Conservation (phyloP, 1,284 basidiomycete genomes). For the Paramarasmius palmivorus region DNA sequence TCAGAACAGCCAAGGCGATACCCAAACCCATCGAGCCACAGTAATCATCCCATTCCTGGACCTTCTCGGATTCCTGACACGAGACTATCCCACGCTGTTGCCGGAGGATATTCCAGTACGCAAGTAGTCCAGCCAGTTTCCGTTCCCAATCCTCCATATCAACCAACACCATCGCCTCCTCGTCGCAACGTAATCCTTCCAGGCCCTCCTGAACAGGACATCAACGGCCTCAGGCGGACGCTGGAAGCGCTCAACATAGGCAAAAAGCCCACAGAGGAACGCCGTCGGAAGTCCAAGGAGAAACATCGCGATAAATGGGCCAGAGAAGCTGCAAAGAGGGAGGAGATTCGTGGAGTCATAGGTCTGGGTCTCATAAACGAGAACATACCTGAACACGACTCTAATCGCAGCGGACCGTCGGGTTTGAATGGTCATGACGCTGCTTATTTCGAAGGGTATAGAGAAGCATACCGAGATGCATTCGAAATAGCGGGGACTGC, state of each 20-base stretch:
- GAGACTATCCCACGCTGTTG: not conserved
- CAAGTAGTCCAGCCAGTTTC: no score
- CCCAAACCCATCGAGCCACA: not conserved
- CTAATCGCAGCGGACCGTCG: not conserved
- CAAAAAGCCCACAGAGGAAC: not conserved
- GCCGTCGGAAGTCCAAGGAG: not conserved
- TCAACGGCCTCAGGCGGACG: not conserved
- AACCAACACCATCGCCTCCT: conserved; percentile 1
- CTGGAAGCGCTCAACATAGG: not conserved
- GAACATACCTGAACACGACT: not conserved
- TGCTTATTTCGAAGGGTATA: no score
- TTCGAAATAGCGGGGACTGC: no score
- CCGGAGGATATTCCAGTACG: not conserved
- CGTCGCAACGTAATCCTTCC: not conserved
- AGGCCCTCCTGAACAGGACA: not conserved
- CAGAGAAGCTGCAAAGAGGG: not conserved
- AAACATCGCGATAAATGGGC: not conserved
- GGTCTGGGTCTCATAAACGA: conserved; percentile 2
- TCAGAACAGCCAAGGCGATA: not conserved
- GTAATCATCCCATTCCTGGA: not conserved
- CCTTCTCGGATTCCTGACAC: not conserved
- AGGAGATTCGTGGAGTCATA: not conserved
- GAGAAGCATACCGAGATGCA: no score
- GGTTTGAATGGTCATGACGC: no score
- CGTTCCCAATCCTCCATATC: not conserved